Conservation (phyloP, 352 stramenopile genomes). For the Pythium folliculosum region DNA sequence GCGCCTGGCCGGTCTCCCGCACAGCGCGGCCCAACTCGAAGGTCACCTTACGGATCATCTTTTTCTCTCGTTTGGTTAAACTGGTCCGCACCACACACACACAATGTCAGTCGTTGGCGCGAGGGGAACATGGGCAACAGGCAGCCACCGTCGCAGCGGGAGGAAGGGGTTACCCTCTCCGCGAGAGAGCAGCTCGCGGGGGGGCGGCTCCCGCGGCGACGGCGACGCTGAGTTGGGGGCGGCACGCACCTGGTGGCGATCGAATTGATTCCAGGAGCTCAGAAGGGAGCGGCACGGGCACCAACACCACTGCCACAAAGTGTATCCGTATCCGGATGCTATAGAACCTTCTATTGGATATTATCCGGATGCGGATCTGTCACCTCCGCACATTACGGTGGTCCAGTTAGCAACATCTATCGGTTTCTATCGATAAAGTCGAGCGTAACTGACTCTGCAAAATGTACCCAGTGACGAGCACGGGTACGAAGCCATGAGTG, state of each 20-base stretch:
- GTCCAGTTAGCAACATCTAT: constrained; percentile 30
- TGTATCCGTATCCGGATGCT: constrained; percentile 27
- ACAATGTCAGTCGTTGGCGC: neutral
- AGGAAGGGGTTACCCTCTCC: neutral
- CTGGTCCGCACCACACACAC: neutral
- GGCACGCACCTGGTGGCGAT: constrained; percentile 34
- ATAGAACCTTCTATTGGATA: constrained; percentile 9
- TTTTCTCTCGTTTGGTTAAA: constrained; percentile 28
- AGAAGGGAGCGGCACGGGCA: constrained; percentile 23
- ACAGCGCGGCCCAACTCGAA: constrained; percentile 91
- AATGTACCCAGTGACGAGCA: no score
- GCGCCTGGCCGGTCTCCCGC: constrained; percentile 95
- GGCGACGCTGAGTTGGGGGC: neutral
- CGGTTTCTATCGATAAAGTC: constrained; percentile 1
- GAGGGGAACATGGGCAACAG: neutral
- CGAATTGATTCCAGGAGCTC: constrained; percentile 35
- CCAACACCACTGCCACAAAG: constrained; percentile 41
- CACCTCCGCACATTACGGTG: constrained; percentile 22
- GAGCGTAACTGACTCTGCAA: no score
- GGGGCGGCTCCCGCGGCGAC: neutral
- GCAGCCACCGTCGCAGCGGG: neutral
- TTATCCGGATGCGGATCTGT: constrained; percentile 32
- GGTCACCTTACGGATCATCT: constrained; percentile 88
- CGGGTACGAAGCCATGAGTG: neutral
- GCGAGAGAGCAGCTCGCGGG: neutral